Percentiles rank a stretch among this genome's conserved stretches.
These are phyloP conservation scores for Chalaropsis ovoidea DNA, from an alignment of 2,329 filamentous ascomycete species.

Conservation along the genomic window DNA sequence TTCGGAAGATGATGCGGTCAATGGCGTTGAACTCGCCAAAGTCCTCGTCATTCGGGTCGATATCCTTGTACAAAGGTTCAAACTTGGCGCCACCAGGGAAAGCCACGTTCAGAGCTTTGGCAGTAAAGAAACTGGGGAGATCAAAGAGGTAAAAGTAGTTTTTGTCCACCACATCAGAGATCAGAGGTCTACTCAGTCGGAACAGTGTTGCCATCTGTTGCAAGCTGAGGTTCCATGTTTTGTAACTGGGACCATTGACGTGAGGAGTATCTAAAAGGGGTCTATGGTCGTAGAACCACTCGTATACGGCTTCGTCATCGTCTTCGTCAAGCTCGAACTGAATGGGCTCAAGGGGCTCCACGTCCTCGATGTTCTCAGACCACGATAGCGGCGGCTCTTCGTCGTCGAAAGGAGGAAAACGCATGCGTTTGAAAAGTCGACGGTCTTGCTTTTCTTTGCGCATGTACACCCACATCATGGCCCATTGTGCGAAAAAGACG, in stretches of 20 bases:
- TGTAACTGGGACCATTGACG: slow-evolving; percentile 94
- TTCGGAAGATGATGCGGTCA: slow-evolving; percentile 95
- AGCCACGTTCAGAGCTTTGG: slow-evolving; percentile 92
- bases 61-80: slow-evolving; percentile 94
- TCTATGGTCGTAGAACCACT: slow-evolving; percentile 96
- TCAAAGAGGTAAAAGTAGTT: slow-evolving; percentile 99
- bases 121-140: slow-evolving; percentile 84
- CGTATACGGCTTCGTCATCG: slow-evolving; percentile 81
- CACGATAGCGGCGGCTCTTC: slow-evolving; percentile 95
- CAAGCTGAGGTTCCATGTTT: slow-evolving; percentile 82
- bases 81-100: slow-evolving; percentile 96
- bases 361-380: slow-evolving; percentile 98
- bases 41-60: slow-evolving; percentile 96
- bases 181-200: slow-evolving; percentile 76
- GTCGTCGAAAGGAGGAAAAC: slow-evolving; percentile 96
- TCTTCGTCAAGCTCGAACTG: slow-evolving; percentile 96
- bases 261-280: slow-evolving; percentile 84
- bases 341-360: slow-evolving; percentile 92
- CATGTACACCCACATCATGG: slow-evolving; percentile 99
- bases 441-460: slow-evolving; percentile 93
- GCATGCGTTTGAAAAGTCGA: slow-evolving; percentile 95
- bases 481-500: slow-evolving; percentile 97
- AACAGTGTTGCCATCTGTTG: slow-evolving; percentile 95
- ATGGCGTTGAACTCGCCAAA: slow-evolving; percentile 99
- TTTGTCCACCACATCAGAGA: slow-evolving; percentile 86